Evolutionary conservation across 2,329 filamentous ascomycete genomes (phyloP).

Genomic region (Aspergillus japonicus): DNA sequence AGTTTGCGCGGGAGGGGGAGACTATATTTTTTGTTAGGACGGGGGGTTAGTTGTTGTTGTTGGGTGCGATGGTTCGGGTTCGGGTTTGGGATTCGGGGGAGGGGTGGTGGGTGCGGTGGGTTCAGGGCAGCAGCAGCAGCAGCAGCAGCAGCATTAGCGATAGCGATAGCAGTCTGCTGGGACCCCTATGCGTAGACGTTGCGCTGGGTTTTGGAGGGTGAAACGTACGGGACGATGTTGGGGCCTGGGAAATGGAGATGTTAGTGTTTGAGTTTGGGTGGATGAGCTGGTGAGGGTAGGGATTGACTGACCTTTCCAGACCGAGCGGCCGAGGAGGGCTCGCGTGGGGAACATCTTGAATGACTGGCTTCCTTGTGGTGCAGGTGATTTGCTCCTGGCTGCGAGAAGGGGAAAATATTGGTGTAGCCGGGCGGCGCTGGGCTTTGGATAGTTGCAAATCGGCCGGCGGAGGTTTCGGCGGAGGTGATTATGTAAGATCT

Average conservation of each 20-base stretch:
- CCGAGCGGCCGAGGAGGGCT: constrained; percentile 69
- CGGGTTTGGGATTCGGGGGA: background rate
- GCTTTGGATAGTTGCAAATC: constrained; percentile 11
- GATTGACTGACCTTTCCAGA: constrained; percentile 75
- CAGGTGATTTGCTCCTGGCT: constrained; percentile 10
- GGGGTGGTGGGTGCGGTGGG: background rate
- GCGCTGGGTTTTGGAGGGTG: background rate
- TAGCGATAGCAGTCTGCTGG: no score
- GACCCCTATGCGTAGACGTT: no score
- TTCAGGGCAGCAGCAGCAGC: no score
- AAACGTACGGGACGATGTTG: constrained; percentile 67
- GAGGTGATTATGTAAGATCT: constrained; percentile 11
- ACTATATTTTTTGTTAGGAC: constrained; percentile 24
- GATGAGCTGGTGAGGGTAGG: background rate
- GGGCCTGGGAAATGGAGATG: constrained; percentile 51
- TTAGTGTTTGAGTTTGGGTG: background rate
- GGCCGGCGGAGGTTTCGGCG: background rate
- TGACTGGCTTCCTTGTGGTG: constrained; percentile 14
- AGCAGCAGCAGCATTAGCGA: no score
- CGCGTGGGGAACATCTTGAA: constrained; percentile 67
- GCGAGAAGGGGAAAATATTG: constrained; percentile 5
- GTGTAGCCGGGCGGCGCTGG: background rate
- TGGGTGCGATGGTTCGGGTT: background rate
- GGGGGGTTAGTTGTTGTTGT: background rate
- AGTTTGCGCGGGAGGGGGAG: constrained; percentile 42